Evolutionary conservation across 768 basidiomycete genomes (phyloP), one percentile per base, ranked within the genome.

Genomic region (Dioszegia hungarica): DNA sequence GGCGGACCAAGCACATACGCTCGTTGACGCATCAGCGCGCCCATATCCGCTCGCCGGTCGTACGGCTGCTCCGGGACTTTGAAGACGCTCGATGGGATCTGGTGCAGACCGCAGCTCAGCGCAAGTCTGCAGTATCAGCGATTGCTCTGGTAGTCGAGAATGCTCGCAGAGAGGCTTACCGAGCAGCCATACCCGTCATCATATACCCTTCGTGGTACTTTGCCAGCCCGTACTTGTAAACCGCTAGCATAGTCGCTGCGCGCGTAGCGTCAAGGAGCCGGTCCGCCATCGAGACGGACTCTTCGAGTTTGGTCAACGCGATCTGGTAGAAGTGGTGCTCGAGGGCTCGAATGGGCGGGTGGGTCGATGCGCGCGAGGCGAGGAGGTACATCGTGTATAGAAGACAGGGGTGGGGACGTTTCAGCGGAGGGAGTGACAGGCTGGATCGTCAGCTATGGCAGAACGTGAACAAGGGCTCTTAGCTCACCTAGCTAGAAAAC

Each of bases 181-280:
- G 58, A 1, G 63, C 60, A 0, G 70, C 70, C 48, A 55, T 56
- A 0, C 67, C 66, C 31, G 61, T 62, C 65, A 67, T 61, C 67
- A 72, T 69, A 55, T 61, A 67, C 11, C 67, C 70, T 28, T 72
- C 67, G 44, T 72, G 70, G 51, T 69, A 72, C 33, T 64, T 51
- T 19, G 65, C 67, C 37, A 59, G 47, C 22, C 59, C 56, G 40
- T 57, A 72, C 44, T 72, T 61, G 52, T 72, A 69, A 2, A 72
- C 64, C 10, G 67, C 63, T 40, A 72, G 36, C 24, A 69, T 45
- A 5, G 63, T 66, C 14, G 65, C 59, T 12, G 70, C 67, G 17
- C 70, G 50, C 2, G 53, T 56, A 24, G 68, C 67, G 41, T 72
- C 70, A 38, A 72, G 39, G 2, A 67, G 41, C 12, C 68, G 29